phyloP scores from a whole-genome alignment of 169 alveolate species.

The Cryptosporidium ubiquitum region DNA sequence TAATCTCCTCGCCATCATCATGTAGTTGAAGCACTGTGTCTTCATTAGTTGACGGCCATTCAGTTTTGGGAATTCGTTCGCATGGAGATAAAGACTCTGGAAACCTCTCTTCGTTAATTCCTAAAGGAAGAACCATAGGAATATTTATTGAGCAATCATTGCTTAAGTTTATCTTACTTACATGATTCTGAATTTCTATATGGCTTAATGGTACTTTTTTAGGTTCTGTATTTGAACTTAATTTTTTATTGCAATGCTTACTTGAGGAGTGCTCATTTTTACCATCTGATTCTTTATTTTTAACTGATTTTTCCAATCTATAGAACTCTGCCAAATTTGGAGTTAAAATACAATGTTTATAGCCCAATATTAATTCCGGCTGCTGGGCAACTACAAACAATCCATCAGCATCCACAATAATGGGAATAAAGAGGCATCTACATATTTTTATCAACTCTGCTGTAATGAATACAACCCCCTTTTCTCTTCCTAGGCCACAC shows the following conservation, averaged over 20 bases:
- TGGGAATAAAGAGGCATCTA: conserved; percentile 76
- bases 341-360: conserved; percentile 81
- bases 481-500: conserved; percentile 91
- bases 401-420: conserved; percentile 89
- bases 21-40: conserved; percentile 14
- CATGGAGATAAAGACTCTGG: conserved; percentile 40
- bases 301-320: conserved; percentile 59
- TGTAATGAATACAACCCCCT: conserved; percentile 74
- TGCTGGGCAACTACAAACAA: conserved; percentile 79
- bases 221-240: background rate
- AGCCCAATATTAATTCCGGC: conserved; percentile 36
- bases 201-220: background rate
- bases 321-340: conserved; percentile 86
- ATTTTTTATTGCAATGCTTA: background rate
- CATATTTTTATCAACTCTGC: conserved; percentile 76
- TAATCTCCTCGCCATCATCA: conserved; percentile 69
- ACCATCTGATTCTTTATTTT: conserved; percentile 39
- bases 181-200: conserved; percentile 12
- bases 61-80: conserved; percentile 50
- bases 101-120: conserved; percentile 4
- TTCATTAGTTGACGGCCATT: conserved; percentile 56
- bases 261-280: background rate
- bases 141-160: conserved; percentile 23
- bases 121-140: conserved; percentile 55
- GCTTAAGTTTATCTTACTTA: background rate